Percentiles rank a stretch among this genome's conserved stretches.
These are phyloP conservation scores for Acanthamoeba castellanii DNA, from an alignment of 208 protist species.

Conservation along the genomic window DNA sequence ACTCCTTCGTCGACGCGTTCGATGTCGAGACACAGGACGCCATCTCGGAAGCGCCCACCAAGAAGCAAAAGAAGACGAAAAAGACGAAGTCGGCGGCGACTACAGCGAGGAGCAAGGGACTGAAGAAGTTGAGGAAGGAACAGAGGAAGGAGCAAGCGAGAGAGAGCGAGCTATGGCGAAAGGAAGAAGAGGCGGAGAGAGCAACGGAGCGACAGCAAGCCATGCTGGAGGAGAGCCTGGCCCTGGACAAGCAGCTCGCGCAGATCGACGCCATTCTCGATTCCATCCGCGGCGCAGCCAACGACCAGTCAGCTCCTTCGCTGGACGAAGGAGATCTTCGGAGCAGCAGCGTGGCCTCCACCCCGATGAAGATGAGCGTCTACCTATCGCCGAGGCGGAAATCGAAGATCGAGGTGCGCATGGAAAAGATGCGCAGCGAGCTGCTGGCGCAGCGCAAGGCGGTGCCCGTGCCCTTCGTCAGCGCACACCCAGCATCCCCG, in stretches of 20 bases:
- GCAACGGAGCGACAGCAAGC: not conserved
- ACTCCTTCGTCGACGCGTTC: not conserved
- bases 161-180: not conserved
- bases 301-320: not conserved
- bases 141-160: not conserved
- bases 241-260: slow-evolving; percentile 54
- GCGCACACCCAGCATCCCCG: not conserved
- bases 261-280: slow-evolving; percentile 56
- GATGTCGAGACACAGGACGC: not conserved
- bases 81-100: not conserved
- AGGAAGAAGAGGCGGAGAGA: not conserved
- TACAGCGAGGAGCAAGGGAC: not conserved
- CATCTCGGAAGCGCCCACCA: not conserved
- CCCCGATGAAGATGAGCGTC: not conserved
- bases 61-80: not conserved
- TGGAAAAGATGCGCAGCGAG: slow-evolving; percentile 44
- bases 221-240: slow-evolving; percentile 30
- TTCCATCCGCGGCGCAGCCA: not conserved
- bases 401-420: slow-evolving; percentile 49
- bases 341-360: no score
- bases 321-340: not conserved
- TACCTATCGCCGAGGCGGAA: not conserved
- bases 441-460: slow-evolving; percentile 14
- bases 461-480: slow-evolving; percentile 18
- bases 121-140: not conserved